Evolutionary conservation across 306 rosid genomes (phyloP).

Genomic region (Bauhinia variegata): DNA sequence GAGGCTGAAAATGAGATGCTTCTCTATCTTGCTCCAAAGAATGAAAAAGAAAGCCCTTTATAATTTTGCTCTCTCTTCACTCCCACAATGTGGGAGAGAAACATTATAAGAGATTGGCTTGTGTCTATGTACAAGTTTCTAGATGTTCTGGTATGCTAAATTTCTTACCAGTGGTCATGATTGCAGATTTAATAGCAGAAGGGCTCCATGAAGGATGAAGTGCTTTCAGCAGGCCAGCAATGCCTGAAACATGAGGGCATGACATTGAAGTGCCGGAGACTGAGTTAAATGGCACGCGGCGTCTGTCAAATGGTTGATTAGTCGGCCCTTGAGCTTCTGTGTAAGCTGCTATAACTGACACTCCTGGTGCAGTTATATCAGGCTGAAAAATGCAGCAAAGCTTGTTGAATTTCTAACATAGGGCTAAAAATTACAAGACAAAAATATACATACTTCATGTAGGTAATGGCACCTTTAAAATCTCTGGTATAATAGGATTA

Average conservation of each 20-base stretch:
- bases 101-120: not conserved
- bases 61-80: too few relatives aligned
- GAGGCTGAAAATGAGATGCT: too few relatives aligned
- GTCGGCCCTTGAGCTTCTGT: constrained; percentile 84
- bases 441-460: not conserved
- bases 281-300: constrained; percentile 67
- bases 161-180: constrained; percentile 82
- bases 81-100: too few relatives aligned
- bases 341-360: constrained; percentile 84
- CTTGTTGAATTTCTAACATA: constrained; percentile 4
- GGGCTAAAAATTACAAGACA: constrained; percentile 1
- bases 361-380: constrained; percentile 95
- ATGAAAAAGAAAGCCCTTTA: too few relatives aligned
- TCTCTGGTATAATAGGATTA: constrained; percentile 64
- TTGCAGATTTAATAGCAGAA: constrained; percentile 91
- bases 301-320: constrained; percentile 57
- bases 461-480: constrained; percentile 65
- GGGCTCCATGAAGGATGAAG: constrained; percentile 88
- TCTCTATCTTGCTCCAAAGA: too few relatives aligned
- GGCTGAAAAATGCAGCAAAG: constrained; percentile 56
- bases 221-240: constrained; percentile 69
- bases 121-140: not conserved
- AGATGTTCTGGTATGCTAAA: not conserved
- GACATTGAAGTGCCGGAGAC: constrained; percentile 97
- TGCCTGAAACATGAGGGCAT: constrained; percentile 87